These are phyloP conservation scores for Cercospora zeae-maydis DNA, from an alignment of 2,329 filamentous ascomycete genomes.

Conservation along the genomic window DNA sequence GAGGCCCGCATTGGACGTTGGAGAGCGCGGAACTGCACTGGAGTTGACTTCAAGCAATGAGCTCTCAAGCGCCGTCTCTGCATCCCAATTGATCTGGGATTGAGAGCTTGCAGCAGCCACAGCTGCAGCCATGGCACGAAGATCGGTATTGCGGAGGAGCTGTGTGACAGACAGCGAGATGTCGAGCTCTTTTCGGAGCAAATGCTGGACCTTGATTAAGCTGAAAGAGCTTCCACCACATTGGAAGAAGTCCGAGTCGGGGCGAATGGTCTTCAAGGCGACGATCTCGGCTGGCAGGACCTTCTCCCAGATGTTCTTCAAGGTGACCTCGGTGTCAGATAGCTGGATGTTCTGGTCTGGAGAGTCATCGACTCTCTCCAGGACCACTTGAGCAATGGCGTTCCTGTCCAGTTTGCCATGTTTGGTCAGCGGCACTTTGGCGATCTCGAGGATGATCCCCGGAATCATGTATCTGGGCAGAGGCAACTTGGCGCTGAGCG, in stretches of 20 bases:
- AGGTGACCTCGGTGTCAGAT: neutral
- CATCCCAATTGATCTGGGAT: neutral
- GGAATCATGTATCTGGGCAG: conserved; percentile 14
- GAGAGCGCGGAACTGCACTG: neutral
- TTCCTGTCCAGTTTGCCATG: conserved; percentile 10
- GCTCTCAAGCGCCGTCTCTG: neutral
- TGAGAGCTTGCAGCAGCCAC: neutral
- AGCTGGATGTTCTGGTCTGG: neutral
- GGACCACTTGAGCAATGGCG: neutral
- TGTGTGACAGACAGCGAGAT: neutral
- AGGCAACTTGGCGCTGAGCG: neutral
- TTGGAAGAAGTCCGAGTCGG: neutral
- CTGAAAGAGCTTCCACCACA: neutral
- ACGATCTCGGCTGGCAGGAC: neutral
- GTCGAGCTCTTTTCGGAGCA: neutral
- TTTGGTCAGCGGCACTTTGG: conserved; percentile 3
- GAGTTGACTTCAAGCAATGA: neutral
- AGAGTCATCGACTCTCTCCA: neutral
- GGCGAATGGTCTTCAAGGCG: neutral
- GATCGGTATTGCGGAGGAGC: neutral
- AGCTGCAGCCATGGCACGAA: neutral
- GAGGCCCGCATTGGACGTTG: neutral
- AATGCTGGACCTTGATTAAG: neutral
- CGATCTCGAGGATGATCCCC: neutral
- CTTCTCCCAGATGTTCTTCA: neutral